Evolutionary conservation across 2,329 filamentous ascomycete genomes (phyloP).

Genomic region (Polychaeton citri): DNA sequence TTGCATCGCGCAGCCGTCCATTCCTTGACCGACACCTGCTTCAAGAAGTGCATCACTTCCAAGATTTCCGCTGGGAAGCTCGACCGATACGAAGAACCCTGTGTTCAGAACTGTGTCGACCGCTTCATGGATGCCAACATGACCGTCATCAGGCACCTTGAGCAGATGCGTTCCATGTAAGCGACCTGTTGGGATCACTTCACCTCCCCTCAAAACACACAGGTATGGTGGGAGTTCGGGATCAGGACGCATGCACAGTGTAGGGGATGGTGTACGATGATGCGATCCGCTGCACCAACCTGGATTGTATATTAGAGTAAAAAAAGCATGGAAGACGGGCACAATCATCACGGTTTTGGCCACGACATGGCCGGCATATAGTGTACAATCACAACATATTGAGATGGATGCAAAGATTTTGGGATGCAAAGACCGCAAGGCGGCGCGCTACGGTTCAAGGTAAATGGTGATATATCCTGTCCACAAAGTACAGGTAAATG

Average conservation of each 20-base stretch:
- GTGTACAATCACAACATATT: no score
- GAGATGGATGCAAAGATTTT: no score
- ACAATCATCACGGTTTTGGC: no score
- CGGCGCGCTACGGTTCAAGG: not conserved
- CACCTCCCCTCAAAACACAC: no score
- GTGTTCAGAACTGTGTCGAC: conserved; percentile 85
- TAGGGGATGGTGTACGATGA: no score
- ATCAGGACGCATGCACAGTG: no score
- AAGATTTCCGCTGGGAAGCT: conserved; percentile 59
- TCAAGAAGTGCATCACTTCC: conserved; percentile 80
- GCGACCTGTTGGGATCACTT: no score
- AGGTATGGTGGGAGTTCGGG: no score
- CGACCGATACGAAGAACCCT: conserved; percentile 65
- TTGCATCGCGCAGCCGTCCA: conserved; percentile 5
- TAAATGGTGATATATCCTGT: not conserved
- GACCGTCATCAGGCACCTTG: conserved; percentile 72
- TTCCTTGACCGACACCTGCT: conserved; percentile 50
- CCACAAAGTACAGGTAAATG: not conserved
- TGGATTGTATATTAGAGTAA: no score
- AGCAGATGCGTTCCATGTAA: conserved; percentile 53
- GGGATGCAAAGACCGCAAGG: not conserved
- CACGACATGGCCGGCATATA: no score
- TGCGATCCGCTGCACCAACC: not conserved
- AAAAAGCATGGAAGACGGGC: no score
- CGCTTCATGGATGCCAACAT: conserved; percentile 83